These are phyloP conservation scores for Aureobasidium sp. DNA, from an alignment of 2,329 filamentous ascomycete genomes.

Conservation along the genomic window DNA sequence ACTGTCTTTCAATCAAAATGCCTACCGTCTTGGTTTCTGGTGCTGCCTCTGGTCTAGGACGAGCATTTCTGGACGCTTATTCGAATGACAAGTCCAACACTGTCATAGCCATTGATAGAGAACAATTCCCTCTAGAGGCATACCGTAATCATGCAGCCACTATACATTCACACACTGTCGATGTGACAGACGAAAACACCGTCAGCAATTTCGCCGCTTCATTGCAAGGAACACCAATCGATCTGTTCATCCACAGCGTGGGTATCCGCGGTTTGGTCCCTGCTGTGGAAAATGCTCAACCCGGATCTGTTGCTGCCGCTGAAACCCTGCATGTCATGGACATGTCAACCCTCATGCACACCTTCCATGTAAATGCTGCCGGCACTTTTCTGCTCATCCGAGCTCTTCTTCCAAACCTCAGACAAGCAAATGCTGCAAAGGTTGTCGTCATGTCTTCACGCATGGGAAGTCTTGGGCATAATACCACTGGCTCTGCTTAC, in stretches of 20 bases:
- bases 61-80: constrained; percentile 27
- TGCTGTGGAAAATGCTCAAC: constrained; percentile 18
- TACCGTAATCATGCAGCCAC: constrained; percentile 15
- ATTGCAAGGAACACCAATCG: constrained; percentile 23
- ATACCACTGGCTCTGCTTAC: constrained; percentile 34
- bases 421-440: constrained; percentile 19
- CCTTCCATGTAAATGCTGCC: constrained; percentile 35
- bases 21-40: constrained; percentile 28
- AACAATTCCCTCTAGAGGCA: constrained; percentile 12
- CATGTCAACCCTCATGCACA: constrained; percentile 28
- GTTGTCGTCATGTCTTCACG: constrained; percentile 36
- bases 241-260: constrained; percentile 36
- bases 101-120: constrained; percentile 27
- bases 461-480: constrained; percentile 36
- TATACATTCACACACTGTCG: constrained; percentile 18
- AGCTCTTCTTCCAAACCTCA: constrained; percentile 30
- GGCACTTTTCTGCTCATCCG: constrained; percentile 34
- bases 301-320: constrained; percentile 30
- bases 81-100: constrained; percentile 15
- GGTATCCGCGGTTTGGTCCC: constrained; percentile 38
- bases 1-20: neutral
- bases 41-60: constrained; percentile 31
- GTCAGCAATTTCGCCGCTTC: constrained; percentile 18
- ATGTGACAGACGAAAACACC: constrained; percentile 22
- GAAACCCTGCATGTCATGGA: constrained; percentile 36